Evolutionary conservation across 805 yeast genomes (phyloP), one percentile per base, ranked within the genome.

Genomic region (Pichia heedii): DNA sequence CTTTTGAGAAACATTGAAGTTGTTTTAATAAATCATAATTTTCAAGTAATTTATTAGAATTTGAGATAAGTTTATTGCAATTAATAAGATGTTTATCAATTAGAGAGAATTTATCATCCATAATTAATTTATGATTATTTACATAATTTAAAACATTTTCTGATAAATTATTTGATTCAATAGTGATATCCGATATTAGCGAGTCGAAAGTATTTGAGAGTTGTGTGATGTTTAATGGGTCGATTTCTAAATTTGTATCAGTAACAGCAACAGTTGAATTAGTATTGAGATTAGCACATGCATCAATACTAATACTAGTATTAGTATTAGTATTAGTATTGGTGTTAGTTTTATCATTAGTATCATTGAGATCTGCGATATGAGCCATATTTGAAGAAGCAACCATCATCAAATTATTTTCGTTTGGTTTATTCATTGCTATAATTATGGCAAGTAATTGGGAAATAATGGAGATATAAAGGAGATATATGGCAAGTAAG

Each of bases 121-220:
- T 13, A 13, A 15, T 15, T 3, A 1, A 3, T 29, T 29, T 29
- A 29, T 16, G 32, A 29, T 12, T 29, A 29, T 29, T 29, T 13
- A 15, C 16, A 29, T 29, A 29, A 29, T 29, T 29, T 29, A 29
- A 15, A 29, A 29, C 32, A 29, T 29, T 16, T 13, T 29, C 15
- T 42, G 35, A 33, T 33, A 33, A 29, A 13, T 7, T 10, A 29
- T 29, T 29, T 29, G 32, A 29, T 24, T 35, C 19, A 47, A 78
- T 84, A 37, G 71, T 70, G 40, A 84, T 79, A 55, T 75, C 77
- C 62, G 67, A 79, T 56, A 82, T 56, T 33, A 84, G 58, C 51
- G 81, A 79, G 52, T 84, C 90, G 55, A 74, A 82, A 42, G 71
- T 73, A 21, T 19, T 16, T 3, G 44, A 22, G 5, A 41, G 18